These are phyloP conservation scores for Suillus decipiens DNA, from an alignment of 768 basidiomycete genomes.

Conservation along the genomic window DNA sequence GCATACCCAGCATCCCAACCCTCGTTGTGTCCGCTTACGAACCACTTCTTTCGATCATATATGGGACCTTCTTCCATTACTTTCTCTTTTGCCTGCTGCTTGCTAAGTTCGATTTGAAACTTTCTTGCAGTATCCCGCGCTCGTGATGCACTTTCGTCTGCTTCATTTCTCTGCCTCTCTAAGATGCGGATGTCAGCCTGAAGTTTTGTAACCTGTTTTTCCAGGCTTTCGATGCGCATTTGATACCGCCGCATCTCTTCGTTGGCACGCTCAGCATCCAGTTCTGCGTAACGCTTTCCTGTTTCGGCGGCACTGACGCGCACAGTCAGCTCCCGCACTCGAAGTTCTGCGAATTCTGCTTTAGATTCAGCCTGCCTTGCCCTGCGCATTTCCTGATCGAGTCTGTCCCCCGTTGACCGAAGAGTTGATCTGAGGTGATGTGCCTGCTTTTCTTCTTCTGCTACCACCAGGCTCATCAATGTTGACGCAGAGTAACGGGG, in stretches of 20 bases:
- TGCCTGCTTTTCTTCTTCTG: constrained; percentile 60
- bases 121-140: constrained; percentile 46
- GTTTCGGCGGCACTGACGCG: constrained; percentile 44
- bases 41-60: constrained; percentile 44
- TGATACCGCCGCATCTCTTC: constrained; percentile 51
- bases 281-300: constrained; percentile 39
- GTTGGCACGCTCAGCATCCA: constrained; percentile 41
- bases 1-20: constrained; percentile 49
- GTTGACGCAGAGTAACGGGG: constrained; percentile 34
- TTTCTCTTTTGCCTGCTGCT: constrained; percentile 44
- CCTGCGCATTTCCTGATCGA: constrained; percentile 57
- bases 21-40: constrained; percentile 44
- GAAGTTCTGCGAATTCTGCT: constrained; percentile 53
- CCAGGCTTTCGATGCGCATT: constrained; percentile 46
- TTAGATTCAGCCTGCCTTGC: constrained; percentile 53
- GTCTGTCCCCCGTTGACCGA: constrained; percentile 49
- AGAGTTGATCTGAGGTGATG: constrained; percentile 55
- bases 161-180: constrained; percentile 40
- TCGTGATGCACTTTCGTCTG: constrained; percentile 45
- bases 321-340: constrained; percentile 41
- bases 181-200: constrained; percentile 30
- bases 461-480: constrained; percentile 45
- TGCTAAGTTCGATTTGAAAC: constrained; percentile 45
- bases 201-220: constrained; percentile 44
- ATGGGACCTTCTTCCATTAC: constrained; percentile 44